Percentiles rank a stretch among this genome's conserved stretches.
phyloP scores from a whole-genome alignment of 169 alveolate genomes.

The Neospora caninum region DNA sequence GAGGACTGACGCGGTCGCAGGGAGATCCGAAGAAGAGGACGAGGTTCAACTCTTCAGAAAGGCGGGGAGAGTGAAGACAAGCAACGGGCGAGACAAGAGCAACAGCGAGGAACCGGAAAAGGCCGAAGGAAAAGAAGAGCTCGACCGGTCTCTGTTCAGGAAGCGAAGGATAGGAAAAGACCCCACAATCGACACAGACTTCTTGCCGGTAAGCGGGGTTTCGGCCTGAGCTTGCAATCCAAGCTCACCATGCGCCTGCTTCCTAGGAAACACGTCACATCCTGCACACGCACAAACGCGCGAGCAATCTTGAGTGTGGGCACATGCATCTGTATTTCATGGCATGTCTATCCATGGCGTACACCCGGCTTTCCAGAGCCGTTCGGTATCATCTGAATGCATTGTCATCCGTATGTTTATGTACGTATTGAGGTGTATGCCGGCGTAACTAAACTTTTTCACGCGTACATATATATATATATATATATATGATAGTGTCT shows the following conservation, averaged over 20 bases:
- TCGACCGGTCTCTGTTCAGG: background rate
- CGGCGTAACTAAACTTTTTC: no score
- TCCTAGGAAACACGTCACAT: no score
- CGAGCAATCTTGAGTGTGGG: no score
- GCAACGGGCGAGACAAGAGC: background rate
- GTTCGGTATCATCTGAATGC: no score
- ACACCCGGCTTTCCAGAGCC: no score
- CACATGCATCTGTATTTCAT: no score
- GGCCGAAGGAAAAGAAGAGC: background rate
- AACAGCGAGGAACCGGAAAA: background rate
- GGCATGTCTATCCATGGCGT: no score
- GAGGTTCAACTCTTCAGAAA: background rate
- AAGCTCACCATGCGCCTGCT: no score
- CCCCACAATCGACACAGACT: constrained; percentile 63
- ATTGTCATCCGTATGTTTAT: no score
- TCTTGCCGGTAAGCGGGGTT: constrained; percentile 62
- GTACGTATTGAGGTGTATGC: no score
- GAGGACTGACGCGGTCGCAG: background rate
- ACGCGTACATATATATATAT: background rate
- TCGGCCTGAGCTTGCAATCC: no score
- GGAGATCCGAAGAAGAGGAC: background rate
- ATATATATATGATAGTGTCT: background rate
- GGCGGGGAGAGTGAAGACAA: background rate
- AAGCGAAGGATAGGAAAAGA: constrained; percentile 58
- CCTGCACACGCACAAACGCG: no score